Evolutionary conservation across 495 filamentous ascomycete genomes (phyloP).

Genomic region (Aspergillus funiculosus): DNA sequence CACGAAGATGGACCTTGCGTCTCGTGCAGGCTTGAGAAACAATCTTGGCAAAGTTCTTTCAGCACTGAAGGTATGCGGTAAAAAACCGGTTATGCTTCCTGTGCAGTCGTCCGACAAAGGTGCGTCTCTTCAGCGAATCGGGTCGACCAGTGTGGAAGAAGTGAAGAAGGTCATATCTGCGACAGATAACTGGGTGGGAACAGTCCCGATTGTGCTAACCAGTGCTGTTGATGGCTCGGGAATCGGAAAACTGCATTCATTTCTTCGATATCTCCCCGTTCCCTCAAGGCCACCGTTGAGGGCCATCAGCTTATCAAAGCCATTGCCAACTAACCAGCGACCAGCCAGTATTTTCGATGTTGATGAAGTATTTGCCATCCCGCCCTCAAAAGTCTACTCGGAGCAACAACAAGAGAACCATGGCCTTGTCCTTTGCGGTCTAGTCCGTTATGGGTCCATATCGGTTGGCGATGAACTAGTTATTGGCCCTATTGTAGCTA

Average conservation of each 20-base stretch:
- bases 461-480: slow-evolving; percentile 72
- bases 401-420: slow-evolving; percentile 37
- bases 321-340: slow-evolving; percentile 28
- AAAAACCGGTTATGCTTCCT: slow-evolving; percentile 63
- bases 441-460: slow-evolving; percentile 71
- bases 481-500: slow-evolving; percentile 66
- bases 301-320: slow-evolving; percentile 17
- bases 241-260: slow-evolving; percentile 72
- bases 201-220: slow-evolving; percentile 82
- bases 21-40: slow-evolving; percentile 57
- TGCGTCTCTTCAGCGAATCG: slow-evolving; percentile 35
- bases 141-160: slow-evolving; percentile 42
- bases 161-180: slow-evolving; percentile 45
- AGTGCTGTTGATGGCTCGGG: slow-evolving; percentile 83
- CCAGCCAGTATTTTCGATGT: slow-evolving; percentile 69
- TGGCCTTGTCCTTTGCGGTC: slow-evolving; percentile 71
- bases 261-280: slow-evolving; percentile 72
- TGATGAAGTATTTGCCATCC: slow-evolving; percentile 71
- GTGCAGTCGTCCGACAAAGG: slow-evolving; percentile 36
- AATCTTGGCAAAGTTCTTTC: slow-evolving; percentile 72
- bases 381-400: slow-evolving; percentile 46
- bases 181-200: slow-evolving; percentile 39
- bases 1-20: slow-evolving; percentile 86
- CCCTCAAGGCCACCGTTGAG: slow-evolving; percentile 48
- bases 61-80: slow-evolving; percentile 64